Base-by-base conservation (phyloP, 345 rosid species). In the Bretschneidera sinensis region DNA sequence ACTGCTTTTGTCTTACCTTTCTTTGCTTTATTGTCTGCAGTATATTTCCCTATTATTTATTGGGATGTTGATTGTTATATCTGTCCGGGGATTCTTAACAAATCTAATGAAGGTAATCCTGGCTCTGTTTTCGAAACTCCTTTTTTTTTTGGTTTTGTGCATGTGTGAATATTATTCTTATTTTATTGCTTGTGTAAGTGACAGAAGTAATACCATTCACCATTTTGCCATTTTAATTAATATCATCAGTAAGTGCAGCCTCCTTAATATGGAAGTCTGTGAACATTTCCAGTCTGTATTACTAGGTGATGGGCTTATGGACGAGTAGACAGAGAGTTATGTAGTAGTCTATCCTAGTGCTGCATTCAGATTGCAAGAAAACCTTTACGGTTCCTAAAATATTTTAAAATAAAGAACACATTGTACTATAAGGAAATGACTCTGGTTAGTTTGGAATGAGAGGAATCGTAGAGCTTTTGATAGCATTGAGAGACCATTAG, bases 21-120 rank as follows among this genome's bases (percentile, higher is more conserved):
- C 35, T 48, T 63, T 62, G 62, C 49, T 70, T 73, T 51, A 22
- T 54, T 71, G 49, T 73, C 34, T 73, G 71, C 96, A 94, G 96
- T 87, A 90, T 72, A 85, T 94, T 55, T 94, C 99, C 63, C 77
- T 90, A 67, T 47, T 94, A 57, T 94, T 90, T 79, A 94, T 94
- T 22, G 99, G 99, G 63, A 81, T 94, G 81, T 71, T 90, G 88
- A 80, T 94, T 15, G 85, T 86, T 54, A 82, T 94, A 61, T 90
- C 99, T 34, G 99, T 94, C 24, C 89, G 96, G 24, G 96, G 97
- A 53, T 92, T 92, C 81, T 78, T 92, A 69, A 76, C 95, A 60
- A 92, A 89, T 63, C 64, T 94, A 51, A 90, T 94, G 97, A 90
- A 94, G 99, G 95, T 87, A 71, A 78, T 54, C 50, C 58, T 62